A percentile compares a stretch with the other conserved stretches of the same genome.
Evolutionary conservation across 805 yeast genomes (phyloP).

Genomic region (Ogataea methanolica): DNA sequence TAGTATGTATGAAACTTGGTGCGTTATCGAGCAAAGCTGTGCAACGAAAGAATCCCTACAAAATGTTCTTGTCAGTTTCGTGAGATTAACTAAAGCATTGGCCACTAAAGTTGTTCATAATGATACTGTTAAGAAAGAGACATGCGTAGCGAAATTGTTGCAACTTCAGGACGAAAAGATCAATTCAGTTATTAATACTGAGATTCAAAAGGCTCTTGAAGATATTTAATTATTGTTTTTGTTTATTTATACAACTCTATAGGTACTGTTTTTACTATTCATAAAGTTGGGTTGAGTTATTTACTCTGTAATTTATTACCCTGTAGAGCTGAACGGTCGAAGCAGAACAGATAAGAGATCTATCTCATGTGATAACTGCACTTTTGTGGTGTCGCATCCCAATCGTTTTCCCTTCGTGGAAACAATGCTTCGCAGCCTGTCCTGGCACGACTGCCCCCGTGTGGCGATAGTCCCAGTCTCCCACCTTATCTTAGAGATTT

Average conservation of each 20-base stretch:
- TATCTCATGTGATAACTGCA: too few species aligned
- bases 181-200: slow-evolving; percentile 44
- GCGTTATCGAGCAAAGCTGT: slow-evolving; percentile 8
- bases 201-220: slow-evolving; percentile 23
- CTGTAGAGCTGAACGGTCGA: too few species aligned
- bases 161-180: slow-evolving; percentile 32
- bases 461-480: too few species aligned
- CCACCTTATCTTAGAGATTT: too few species aligned
- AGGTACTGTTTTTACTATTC: background rate
- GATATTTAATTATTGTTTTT: background rate
- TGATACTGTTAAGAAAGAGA: slow-evolving; percentile 39
- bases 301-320: too few species aligned
- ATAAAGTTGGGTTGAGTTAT: too few species aligned
- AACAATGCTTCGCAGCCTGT: too few species aligned
- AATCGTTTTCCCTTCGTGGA: too few species aligned
- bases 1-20: slow-evolving; percentile 12
- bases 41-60: slow-evolving; percentile 34
- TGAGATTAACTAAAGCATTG: slow-evolving; percentile 20
- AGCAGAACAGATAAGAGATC: too few species aligned
- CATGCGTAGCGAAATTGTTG: slow-evolving; percentile 34
- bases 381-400: too few species aligned
- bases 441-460: too few species aligned
- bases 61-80: slow-evolving; percentile 51
- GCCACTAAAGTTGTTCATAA: background rate
- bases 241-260: background rate